Percentiles rank a stretch among this genome's conserved stretches.
These are phyloP conservation scores for Neurospora sp. DNA, from an alignment of 495 filamentous ascomycete species.

Conservation along the genomic window DNA sequence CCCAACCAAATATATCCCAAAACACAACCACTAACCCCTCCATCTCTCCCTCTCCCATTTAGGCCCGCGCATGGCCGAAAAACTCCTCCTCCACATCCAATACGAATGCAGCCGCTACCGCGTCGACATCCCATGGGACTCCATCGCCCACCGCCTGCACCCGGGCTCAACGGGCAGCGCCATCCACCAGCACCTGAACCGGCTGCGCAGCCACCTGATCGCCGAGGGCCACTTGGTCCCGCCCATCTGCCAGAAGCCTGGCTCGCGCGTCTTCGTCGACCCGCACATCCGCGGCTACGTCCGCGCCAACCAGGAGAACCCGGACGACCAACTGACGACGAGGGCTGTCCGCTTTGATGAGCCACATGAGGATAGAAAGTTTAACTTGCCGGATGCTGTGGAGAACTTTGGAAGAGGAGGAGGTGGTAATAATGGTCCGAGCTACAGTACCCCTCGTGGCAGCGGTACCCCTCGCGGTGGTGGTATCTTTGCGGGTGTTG, in stretches of 20 bases:
- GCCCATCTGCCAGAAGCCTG: conserved; percentile 14
- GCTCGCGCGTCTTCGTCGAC: conserved; percentile 5
- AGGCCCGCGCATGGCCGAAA: conserved; percentile 29
- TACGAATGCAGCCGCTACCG: conserved; percentile 20
- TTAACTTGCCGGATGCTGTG: conserved; percentile 15
- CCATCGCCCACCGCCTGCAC: conserved; percentile 21
- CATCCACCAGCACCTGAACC: conserved; percentile 21
- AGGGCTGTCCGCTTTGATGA: conserved; percentile 21
- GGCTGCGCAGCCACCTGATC: conserved; percentile 17
- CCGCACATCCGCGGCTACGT: conserved; percentile 21
- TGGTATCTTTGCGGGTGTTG: neutral
- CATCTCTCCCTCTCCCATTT: neutral
- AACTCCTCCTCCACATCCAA: conserved; percentile 22
- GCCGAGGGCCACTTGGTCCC: conserved; percentile 28
- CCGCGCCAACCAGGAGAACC: conserved; percentile 7
- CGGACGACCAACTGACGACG: conserved; percentile 1
- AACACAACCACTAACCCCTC: too few relatives aligned
- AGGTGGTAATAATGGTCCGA: neutral
- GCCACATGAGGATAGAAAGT: conserved; percentile 15
- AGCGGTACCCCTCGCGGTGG: neutral
- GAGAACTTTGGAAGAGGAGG: neutral
- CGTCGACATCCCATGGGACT: conserved; percentile 22
- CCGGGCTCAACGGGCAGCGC: conserved; percentile 21
- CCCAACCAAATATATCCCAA: neutral
- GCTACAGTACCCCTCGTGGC: neutral